Base-by-base conservation (phyloP, 208 protist species). In the Leishmania lainsoni region DNA sequence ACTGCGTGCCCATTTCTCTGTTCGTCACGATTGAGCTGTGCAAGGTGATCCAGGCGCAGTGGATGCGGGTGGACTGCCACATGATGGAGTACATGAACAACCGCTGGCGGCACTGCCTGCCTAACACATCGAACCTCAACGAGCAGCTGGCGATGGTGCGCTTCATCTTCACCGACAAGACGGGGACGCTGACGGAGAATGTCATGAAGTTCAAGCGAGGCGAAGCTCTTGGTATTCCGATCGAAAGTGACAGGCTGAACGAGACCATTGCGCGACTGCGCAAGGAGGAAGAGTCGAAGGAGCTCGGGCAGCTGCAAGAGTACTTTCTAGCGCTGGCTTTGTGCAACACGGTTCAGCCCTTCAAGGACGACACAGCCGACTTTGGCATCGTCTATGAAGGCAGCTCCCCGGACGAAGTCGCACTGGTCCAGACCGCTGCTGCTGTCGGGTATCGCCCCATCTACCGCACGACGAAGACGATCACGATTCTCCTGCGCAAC, bases 91-190 rank as follows among this genome's bases (percentile, higher is more conserved):
- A 87, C 69, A 90, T 95, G 81, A 81, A 78, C 29, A 91, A 87
- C 59, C 73, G 87, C 32, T 96, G 87, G 90, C 83, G 88, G 20
- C 85, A 90, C 66, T 98, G 95, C 87, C 83, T 81, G 61, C 86
- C 94, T 10, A 96, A 97, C 85, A 98, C 96, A 39, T 98, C 95
- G 0, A 96, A 98, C 83, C 86, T 98, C 14, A 98, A 98, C 87
- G 96, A 98, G 88, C 91, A 97, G 86, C 87, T 98, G 22, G 91
- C 91, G 14, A 88, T 97, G 86, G 88, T 98, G 69, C 85, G 90
- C 70, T 96, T 94, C 81, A 98, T 98, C 75, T 98, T 98, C 80
- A 94, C 86, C 29, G 97, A 98, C 86, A 98, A 98, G 81, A 98
- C 97, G 0, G 97, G 95, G n/a, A 98, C 95, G 16, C 87, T 98